Base-by-base conservation (phyloP, 371 early-diverging fungal genomes). In the Apophysomyces elegans region DNA sequence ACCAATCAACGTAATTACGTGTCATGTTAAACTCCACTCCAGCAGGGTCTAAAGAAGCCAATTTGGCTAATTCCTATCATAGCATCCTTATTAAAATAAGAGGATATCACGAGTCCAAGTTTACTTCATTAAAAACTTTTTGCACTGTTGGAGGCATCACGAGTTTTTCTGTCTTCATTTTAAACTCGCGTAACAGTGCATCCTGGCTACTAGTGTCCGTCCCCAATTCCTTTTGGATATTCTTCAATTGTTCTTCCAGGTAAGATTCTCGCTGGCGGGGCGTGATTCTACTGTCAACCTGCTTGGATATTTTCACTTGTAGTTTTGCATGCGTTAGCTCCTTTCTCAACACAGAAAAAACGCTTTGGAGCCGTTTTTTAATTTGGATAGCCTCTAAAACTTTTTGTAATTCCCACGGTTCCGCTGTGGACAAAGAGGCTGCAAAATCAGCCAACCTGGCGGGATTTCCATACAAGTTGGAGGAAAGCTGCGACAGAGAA, bases 171-270 rank as follows among this genome's bases (percentile, higher is more conserved):
- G 90, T 92, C 65, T 91, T 87, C 63, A 88, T 93, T 68, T 89
- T 91, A 70, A 97, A 96, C 63, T 90, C 89, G 58, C 92, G 94
- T 8, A 96, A 86, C 59, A 97, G 71, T 71, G 95, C 96, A 68
- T 96, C 97, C 74, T 96, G 96, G 44, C 96, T 96, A 72, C 96
- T 97, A 56, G 86, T 86, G 69, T 97, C 97, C 38, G 96, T 84
- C 0, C 98, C 98, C 35, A 97, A 84, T 77, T 97, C 96, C 80
- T 93, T 94, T 80, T 97, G 95, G 77, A 97, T 97, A 1, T 96
- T 95, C 80, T 95, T 96, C 71, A 97, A 84, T 75, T 96, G 97
- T 78, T 97, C 98, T 94, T 95, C 95, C 78, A 97, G 75, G 62
- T 93, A 96, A 76, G 95, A 97, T 74, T 97, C 98, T 59, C 96